Conservation (phyloP, 805 yeast species). For the Metschnikowia lunata region DNA sequence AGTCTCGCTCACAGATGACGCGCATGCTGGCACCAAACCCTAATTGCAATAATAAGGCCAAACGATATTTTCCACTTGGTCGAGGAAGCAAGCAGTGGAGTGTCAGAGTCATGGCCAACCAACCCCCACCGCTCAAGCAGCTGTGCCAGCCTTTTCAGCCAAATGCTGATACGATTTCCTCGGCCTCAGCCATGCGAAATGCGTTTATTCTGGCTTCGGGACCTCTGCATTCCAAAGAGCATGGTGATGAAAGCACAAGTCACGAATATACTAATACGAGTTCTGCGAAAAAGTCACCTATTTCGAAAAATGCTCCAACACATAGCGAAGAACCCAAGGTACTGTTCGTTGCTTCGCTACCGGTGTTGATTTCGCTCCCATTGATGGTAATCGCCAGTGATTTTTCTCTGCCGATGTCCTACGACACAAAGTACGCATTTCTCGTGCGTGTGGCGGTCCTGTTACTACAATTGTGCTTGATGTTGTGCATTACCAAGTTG, state of each 20-base stretch:
- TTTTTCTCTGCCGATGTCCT: slow-evolving; percentile 13
- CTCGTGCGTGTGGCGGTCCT: slow-evolving; percentile 12
- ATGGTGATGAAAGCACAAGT: too few species aligned
- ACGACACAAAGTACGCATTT: slow-evolving; percentile 2
- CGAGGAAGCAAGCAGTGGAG: too few species aligned
- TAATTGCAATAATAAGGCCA: too few species aligned
- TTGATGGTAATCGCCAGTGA: slow-evolving; percentile 25
- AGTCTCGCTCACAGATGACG: too few species aligned
- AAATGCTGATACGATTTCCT: slow-evolving; percentile 12
- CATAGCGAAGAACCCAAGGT: neutral
- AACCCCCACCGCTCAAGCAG: slow-evolving; percentile 3
- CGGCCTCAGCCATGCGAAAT: slow-evolving; percentile 6
- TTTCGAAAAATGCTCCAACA: neutral
- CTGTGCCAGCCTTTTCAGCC: slow-evolving; percentile 11
- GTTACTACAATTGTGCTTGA: slow-evolving; percentile 21
- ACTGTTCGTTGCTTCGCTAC: slow-evolving; percentile 23
- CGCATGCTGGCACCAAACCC: too few species aligned
- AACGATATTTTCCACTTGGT: too few species aligned
- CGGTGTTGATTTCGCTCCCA: slow-evolving; percentile 32
- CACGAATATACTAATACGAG: too few species aligned
- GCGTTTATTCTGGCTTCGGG: slow-evolving; percentile 3
- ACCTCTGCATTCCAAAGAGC: neutral
- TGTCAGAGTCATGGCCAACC: too few species aligned
- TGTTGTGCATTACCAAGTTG: slow-evolving; percentile 17
- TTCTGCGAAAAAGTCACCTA: neutral